Percentiles rank a stretch among this genome's conserved stretches.
Conservation (phyloP, 1,284 basidiomycete genomes). For the Boletellus sp. region DNA sequence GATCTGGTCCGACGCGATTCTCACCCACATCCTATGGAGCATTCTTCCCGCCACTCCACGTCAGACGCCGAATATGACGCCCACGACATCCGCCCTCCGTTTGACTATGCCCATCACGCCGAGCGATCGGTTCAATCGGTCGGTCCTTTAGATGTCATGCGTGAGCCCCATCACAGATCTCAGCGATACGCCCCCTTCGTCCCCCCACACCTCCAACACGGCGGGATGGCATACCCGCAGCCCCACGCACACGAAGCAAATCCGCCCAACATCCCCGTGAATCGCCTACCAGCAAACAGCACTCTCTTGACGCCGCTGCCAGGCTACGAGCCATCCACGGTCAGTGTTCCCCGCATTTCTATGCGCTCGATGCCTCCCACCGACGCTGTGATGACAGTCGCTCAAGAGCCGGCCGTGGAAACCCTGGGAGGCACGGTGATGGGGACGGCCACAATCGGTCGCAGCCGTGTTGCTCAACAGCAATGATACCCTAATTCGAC, state of each 20-base stretch:
- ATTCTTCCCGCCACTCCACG: conserved; percentile 22
- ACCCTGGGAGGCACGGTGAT: conserved; percentile 20
- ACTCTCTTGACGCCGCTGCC: conserved; percentile 50
- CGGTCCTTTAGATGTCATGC: conserved; percentile 17
- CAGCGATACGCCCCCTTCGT: conserved; percentile 27
- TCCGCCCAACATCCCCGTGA: conserved; percentile 15
- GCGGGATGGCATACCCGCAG: conserved; percentile 13
- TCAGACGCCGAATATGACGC: conserved; percentile 18
- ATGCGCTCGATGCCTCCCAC: conserved; percentile 20
- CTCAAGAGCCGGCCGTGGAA: conserved; percentile 20
- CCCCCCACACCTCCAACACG: conserved; percentile 17
- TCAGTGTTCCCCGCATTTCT: conserved; percentile 8
- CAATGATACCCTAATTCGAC: neutral
- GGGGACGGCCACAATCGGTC: conserved; percentile 20
- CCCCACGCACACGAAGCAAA: conserved; percentile 11
- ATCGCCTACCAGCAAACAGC: conserved; percentile 43
- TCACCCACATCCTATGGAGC: conserved; percentile 18
- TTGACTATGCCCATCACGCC: conserved; percentile 19
- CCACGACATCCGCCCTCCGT: conserved; percentile 12
- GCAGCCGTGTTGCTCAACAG: conserved; percentile 6
- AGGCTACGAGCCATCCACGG: conserved; percentile 36
- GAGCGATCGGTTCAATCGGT: conserved; percentile 13
- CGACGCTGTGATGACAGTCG: conserved; percentile 18
- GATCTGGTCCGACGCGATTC: conserved; percentile 15
- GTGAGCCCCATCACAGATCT: conserved; percentile 23